Evolutionary conservation across 106 monocot species (phyloP).

Genomic region (Narthecium ossifragum): DNA sequence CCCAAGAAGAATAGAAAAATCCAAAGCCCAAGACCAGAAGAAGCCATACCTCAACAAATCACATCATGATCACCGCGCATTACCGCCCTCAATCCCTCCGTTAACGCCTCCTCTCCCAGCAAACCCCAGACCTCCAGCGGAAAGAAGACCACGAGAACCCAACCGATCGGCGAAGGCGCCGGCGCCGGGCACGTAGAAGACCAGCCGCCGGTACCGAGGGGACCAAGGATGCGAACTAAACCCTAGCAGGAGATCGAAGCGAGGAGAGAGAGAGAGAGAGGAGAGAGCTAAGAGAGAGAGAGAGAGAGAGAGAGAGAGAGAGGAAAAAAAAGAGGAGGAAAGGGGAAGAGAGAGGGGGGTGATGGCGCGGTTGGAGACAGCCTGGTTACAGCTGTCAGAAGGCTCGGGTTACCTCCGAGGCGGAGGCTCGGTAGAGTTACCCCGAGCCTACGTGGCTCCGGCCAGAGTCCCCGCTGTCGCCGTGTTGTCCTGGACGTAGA

Average conservation of each 20-base stretch:
- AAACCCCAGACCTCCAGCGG: not conserved
- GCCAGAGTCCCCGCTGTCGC: not conserved
- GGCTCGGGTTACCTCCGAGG: constrained; percentile 11
- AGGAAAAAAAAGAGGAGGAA: not conserved
- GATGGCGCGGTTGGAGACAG: constrained; percentile 35
- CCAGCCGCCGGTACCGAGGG: not conserved
- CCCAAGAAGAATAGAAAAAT: not conserved
- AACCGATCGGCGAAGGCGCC: too few species aligned
- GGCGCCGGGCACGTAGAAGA: not conserved
- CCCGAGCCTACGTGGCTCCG: constrained; percentile 29
- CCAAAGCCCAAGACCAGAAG: not conserved
- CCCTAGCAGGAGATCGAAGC: not conserved
- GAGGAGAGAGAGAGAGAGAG: not conserved
- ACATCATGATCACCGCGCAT: too few species aligned
- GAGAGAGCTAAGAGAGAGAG: constrained; percentile 4
- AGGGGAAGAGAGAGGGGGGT: constrained; percentile 1
- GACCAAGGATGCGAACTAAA: not conserved
- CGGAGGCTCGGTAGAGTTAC: not conserved
- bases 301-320: not conserved
- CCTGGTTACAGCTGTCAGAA: constrained; percentile 43
- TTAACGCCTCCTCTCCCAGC: not conserved
- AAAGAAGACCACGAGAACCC: not conserved
- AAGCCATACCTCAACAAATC: not conserved
- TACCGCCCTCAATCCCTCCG: not conserved
- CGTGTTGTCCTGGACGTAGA: not conserved